Evolutionary conservation across 305 asterid genomes (phyloP).

Genomic region (Vinca major): DNA sequence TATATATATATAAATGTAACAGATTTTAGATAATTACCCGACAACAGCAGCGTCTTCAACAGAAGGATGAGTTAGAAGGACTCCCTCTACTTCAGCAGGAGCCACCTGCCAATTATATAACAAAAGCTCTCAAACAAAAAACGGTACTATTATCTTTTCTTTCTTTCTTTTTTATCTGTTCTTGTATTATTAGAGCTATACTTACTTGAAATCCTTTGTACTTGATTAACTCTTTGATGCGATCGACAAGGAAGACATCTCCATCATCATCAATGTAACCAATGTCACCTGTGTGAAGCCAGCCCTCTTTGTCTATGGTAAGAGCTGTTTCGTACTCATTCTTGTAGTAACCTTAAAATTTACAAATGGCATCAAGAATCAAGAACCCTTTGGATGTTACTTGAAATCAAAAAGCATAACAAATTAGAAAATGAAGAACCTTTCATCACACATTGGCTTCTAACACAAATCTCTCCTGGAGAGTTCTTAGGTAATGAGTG

Average conservation of each 20-base stretch:
- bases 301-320: constrained; percentile 64
- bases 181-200: not conserved
- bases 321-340: constrained; percentile 62
- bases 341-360: constrained; percentile 58
- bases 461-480: constrained; percentile 73
- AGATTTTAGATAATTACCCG: constrained; percentile 32
- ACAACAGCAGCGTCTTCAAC: constrained; percentile 88
- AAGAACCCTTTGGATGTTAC: not conserved
- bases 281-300: constrained; percentile 94
- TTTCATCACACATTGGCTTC: constrained; percentile 87
- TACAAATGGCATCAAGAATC: not conserved
- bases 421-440: constrained; percentile 21
- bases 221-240: constrained; percentile 84
- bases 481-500: constrained; percentile 54
- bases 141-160: no score
- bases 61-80: constrained; percentile 66
- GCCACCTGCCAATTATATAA: constrained; percentile 48
- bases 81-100: constrained; percentile 91
- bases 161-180: not conserved
- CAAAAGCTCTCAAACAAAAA: not conserved
- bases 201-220: constrained; percentile 89
- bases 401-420: not conserved
- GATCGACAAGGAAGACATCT: constrained; percentile 72
- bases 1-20: no score
- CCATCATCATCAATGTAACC: constrained; percentile 91